Evolutionary conservation across 805 yeast species (phyloP).

Genomic region (Jamesozyma hellenica): DNA sequence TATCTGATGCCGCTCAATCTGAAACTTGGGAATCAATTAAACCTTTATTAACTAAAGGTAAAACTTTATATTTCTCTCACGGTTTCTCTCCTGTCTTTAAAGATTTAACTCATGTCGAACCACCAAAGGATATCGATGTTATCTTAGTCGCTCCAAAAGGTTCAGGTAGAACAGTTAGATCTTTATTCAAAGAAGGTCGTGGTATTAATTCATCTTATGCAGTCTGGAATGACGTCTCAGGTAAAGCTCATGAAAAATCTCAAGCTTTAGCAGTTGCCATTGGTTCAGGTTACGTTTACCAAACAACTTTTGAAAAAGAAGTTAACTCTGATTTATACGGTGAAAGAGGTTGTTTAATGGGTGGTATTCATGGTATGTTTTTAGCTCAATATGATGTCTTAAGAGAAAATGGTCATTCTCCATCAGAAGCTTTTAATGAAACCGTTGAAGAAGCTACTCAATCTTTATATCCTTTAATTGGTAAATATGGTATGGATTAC

Average conservation of each 20-base stretch:
- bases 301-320: conserved; percentile 98
- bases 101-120: conserved; percentile 90
- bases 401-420: conserved; percentile 99
- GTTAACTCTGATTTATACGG: conserved; percentile 98
- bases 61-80: conserved; percentile 97
- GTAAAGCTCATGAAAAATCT: conserved; percentile 98
- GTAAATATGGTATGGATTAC: conserved; percentile 99
- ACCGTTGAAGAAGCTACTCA: conserved; percentile 99
- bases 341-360: conserved; percentile 99
- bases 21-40: conserved; percentile 87
- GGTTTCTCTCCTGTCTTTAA: conserved; percentile 99
- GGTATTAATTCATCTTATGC: conserved; percentile 99
- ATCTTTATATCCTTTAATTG: conserved; percentile 96
- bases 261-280: conserved; percentile 97
- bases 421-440: conserved; percentile 99
- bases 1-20: conserved; percentile 98
- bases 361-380: conserved; percentile 99
- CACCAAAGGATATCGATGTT: conserved; percentile 91
- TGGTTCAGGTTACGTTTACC: conserved; percentile 99
- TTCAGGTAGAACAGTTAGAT: conserved; percentile 99
- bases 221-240: conserved; percentile 98
- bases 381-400: conserved; percentile 99
- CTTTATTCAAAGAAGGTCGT: conserved; percentile 99
- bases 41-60: conserved; percentile 91
- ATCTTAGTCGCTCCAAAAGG: conserved; percentile 99